Percentiles rank a stretch among this genome's conserved stretches.
Conservation (phyloP, 2,329 filamentous ascomycete species). For the Neopestalotiopsis clavispora region DNA sequence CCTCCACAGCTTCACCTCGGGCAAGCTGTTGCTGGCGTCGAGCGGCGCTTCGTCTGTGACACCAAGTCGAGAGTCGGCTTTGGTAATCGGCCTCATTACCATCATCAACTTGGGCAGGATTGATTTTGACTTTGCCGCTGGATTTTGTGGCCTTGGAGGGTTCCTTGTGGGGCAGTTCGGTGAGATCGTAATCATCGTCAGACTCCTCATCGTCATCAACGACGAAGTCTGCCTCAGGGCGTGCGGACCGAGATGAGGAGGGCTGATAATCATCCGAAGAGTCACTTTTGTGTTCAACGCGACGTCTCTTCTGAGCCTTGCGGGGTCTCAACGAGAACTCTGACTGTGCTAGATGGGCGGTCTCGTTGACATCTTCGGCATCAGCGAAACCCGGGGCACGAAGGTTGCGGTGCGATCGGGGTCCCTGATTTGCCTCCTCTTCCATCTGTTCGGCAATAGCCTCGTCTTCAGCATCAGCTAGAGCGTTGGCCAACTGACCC, state of each 20-base stretch:
- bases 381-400: slow-evolving; percentile 70
- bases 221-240: slow-evolving; percentile 35
- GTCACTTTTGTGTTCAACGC: slow-evolving; percentile 38
- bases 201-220: slow-evolving; percentile 37
- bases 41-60: slow-evolving; percentile 64
- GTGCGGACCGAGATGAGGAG: slow-evolving; percentile 29
- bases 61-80: slow-evolving; percentile 76
- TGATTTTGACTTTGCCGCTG: slow-evolving; percentile 47
- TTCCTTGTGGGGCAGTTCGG: slow-evolving; percentile 45
- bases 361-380: slow-evolving; percentile 50
- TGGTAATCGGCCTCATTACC: slow-evolving; percentile 86
- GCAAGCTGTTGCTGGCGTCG: slow-evolving; percentile 45
- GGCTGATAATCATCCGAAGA: slow-evolving; percentile 54
- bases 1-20: slow-evolving; percentile 45
- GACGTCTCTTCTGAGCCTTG: slow-evolving; percentile 64
- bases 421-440: slow-evolving; percentile 48
- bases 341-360: slow-evolving; percentile 41
- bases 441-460: slow-evolving; percentile 55
- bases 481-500: slow-evolving; percentile 75
- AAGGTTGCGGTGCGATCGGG: slow-evolving; percentile 73
- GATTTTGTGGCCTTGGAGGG: slow-evolving; percentile 44
- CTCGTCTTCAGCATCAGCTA: slow-evolving; percentile 84
- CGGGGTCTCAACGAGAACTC: slow-evolving; percentile 65
- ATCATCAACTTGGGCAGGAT: slow-evolving; percentile 75
- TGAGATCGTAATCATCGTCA: slow-evolving; percentile 44